These are phyloP conservation scores for Detonula confervacea DNA, from an alignment of 352 stramenopile genomes.

Conservation along the genomic window DNA sequence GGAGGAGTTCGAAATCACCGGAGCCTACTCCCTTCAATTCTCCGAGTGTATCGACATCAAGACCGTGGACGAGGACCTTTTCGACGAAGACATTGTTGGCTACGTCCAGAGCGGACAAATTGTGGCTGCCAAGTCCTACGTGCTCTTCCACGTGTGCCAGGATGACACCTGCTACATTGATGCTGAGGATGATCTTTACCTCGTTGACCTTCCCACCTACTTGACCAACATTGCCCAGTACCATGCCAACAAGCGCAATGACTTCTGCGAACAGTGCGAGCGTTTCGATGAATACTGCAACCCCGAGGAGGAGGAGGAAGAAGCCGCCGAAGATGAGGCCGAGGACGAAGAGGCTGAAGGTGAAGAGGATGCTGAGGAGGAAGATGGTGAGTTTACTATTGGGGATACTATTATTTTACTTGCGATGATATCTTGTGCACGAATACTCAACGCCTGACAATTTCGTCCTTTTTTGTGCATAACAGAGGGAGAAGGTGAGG, in stretches of 20 bases:
- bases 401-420: no score
- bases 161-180: constrained; percentile 26
- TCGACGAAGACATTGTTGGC: constrained; percentile 20
- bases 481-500: constrained; percentile 29
- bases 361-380: constrained; percentile 5
- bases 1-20: constrained; percentile 13
- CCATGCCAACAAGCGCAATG: constrained; percentile 36
- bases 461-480: no score
- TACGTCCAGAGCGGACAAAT: constrained; percentile 29
- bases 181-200: constrained; percentile 32
- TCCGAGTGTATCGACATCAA: constrained; percentile 49
- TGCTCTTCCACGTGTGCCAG: constrained; percentile 44
- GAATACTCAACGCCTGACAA: no score
- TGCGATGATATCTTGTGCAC: no score
- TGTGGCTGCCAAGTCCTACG: constrained; percentile 34
- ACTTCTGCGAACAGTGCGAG: constrained; percentile 41
- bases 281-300: constrained; percentile 34
- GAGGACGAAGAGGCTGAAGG: constrained; percentile 25
- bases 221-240: constrained; percentile 42
- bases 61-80: constrained; percentile 33
- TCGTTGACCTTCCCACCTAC: constrained; percentile 54
- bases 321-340: not conserved
- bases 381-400: no score
- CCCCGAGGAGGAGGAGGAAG: constrained; percentile 13
- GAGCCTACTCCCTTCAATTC: constrained; percentile 48